These are phyloP conservation scores for Mucor racemosus DNA, from an alignment of 371 early-diverging fungal genomes.

Conservation along the genomic window DNA sequence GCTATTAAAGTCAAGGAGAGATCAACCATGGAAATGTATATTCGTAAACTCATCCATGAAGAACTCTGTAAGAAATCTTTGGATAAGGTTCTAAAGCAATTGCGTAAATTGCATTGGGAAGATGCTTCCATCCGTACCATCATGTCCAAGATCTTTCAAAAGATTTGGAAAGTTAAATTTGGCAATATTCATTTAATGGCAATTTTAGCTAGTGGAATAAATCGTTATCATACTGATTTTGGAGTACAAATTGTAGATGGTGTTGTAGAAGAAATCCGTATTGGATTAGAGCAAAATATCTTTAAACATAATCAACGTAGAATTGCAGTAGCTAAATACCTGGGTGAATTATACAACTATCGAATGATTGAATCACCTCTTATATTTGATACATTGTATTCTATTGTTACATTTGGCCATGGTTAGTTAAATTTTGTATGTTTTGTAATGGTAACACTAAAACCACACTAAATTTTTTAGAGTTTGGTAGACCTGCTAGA, in stretches of 20 bases:
- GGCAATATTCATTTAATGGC: conserved; percentile 85
- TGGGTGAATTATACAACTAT: conserved; percentile 92
- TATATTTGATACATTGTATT: conserved; percentile 86
- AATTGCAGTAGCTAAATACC: conserved; percentile 78
- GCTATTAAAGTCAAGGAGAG: conserved; percentile 69
- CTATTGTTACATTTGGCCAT: conserved; percentile 86
- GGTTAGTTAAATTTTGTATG: conserved; percentile 44
- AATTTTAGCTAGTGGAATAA: conserved; percentile 77
- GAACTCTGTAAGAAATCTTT: conserved; percentile 73
- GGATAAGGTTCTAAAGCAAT: conserved; percentile 71
- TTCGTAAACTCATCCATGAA: conserved; percentile 83
- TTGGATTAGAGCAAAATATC: conserved; percentile 82
- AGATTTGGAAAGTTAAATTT: conserved; percentile 93
- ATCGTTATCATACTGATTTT: conserved; percentile 85
- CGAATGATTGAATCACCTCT: conserved; percentile 80
- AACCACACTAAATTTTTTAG: conserved; percentile 32
- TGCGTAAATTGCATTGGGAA: conserved; percentile 91
- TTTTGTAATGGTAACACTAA: background rate
- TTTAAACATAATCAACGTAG: conserved; percentile 92
- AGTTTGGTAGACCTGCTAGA: conserved; percentile 75
- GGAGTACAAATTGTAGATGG: conserved; percentile 86
- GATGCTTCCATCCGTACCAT: conserved; percentile 53
- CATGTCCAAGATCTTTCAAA: conserved; percentile 71
- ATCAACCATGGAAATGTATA: conserved; percentile 80
- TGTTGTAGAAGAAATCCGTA: conserved; percentile 86